phyloP scores from a whole-genome alignment of 1,139 yeast genomes.

The Yamadazyma blattariae region DNA sequence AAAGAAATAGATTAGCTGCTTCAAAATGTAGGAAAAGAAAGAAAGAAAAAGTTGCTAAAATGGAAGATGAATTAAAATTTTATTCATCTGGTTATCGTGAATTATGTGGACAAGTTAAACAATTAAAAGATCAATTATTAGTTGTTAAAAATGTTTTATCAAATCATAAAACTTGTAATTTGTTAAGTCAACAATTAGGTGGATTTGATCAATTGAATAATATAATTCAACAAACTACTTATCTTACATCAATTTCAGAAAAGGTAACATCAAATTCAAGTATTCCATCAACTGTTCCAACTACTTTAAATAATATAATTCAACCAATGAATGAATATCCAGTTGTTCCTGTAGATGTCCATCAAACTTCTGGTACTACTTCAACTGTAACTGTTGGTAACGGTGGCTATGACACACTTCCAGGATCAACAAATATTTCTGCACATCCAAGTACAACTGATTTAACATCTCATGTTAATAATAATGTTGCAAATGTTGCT shows the following conservation, averaged over 20 bases:
- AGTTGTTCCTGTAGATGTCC: constrained; percentile 11
- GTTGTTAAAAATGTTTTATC: constrained; percentile 40
- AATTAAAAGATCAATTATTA: constrained; percentile 58
- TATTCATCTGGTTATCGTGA: constrained; percentile 72
- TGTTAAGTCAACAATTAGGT: constrained; percentile 33
- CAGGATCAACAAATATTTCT: constrained; percentile 12
- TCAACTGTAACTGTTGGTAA: constrained; percentile 9
- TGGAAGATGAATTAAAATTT: constrained; percentile 73
- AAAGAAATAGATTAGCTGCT: constrained; percentile 92
- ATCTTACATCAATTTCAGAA: constrained; percentile 14
- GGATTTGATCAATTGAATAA: constrained; percentile 35
- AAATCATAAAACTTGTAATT: constrained; percentile 40
- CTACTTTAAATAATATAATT: constrained; percentile 11
- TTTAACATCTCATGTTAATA: constrained; percentile 21
- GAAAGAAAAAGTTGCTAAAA: constrained; percentile 80
- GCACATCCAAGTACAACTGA: constrained; percentile 27
- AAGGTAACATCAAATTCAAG: constrained; percentile 15
- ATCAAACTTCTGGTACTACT: constrained; percentile 10
- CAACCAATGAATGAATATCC: constrained; percentile 6
- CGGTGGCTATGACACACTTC: constrained; percentile 13
- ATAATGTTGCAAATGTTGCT: constrained; percentile 1
- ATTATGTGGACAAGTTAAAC: constrained; percentile 56
- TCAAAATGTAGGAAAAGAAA: constrained; percentile 93
- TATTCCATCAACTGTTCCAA: constrained; percentile 20
- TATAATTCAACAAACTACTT: constrained; percentile 32